Evolutionary conservation across 805 yeast genomes (phyloP).

Genomic region (Brettanomyces naardenensis): DNA sequence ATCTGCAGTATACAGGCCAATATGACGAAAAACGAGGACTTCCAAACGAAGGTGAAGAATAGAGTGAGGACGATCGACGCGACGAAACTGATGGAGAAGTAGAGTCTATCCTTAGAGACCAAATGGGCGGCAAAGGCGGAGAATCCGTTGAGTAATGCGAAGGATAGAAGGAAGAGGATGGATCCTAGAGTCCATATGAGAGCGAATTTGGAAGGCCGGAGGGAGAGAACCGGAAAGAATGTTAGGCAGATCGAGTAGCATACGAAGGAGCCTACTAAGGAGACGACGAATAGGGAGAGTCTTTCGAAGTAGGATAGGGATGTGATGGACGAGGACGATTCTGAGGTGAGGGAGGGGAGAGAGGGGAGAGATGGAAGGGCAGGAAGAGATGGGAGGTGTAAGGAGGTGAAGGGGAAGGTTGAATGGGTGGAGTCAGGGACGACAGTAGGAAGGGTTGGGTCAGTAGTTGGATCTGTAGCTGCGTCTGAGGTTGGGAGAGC

Average conservation of each 20-base stretch:
- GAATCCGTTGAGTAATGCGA: constrained; percentile 85
- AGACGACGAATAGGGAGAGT: constrained; percentile 63
- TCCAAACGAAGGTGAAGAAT: constrained; percentile 55
- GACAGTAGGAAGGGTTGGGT: no score
- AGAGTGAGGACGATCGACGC: constrained; percentile 66
- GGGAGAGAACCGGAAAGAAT: constrained; percentile 73
- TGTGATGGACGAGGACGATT: no score
- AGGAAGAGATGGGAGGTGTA: no score
- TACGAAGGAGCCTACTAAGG: constrained; percentile 59
- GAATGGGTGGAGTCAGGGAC: no score
- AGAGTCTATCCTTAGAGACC: constrained; percentile 58
- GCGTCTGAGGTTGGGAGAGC: no score
- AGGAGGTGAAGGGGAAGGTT: no score
- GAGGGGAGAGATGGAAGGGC: no score
- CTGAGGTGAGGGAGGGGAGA: no score
- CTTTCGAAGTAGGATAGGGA: constrained; percentile 69
- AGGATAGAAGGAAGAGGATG: constrained; percentile 68
- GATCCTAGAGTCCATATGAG: constrained; percentile 83
- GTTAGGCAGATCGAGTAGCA: constrained; percentile 73
- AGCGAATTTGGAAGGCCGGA: constrained; percentile 82
- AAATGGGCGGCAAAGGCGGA: constrained; percentile 61
- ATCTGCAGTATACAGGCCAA: constrained; percentile 64
- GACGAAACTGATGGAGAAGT: constrained; percentile 68
- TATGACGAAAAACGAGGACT: constrained; percentile 61
- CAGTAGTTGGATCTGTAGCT: no score